phyloP scores from a whole-genome alignment of 768 basidiomycete genomes.

The Boletus barrowsii region DNA sequence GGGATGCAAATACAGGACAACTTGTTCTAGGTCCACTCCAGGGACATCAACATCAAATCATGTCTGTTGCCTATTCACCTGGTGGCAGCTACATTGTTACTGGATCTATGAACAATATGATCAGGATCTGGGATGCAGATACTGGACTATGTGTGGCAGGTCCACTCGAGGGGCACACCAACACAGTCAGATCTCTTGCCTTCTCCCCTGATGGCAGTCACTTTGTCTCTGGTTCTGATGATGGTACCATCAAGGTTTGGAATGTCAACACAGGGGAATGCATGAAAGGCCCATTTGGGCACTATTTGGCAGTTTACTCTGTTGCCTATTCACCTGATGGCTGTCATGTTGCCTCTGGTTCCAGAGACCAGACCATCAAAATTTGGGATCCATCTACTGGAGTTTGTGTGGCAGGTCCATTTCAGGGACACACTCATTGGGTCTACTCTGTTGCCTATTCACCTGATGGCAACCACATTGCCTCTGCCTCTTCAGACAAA shows the following conservation, averaged over 20 bases:
- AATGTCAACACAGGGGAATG: slow-evolving; percentile 4
- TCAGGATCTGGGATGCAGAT: slow-evolving; percentile 18
- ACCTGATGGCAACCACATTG: slow-evolving; percentile 22
- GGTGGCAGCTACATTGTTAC: slow-evolving; percentile 21
- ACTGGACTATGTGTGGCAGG: slow-evolving; percentile 4
- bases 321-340: slow-evolving; percentile 26
- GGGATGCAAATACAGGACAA: slow-evolving; percentile 18
- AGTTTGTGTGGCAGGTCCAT: slow-evolving; percentile 3
- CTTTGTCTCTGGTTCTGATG: slow-evolving; percentile 11
- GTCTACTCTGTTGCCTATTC: slow-evolving; percentile 23
- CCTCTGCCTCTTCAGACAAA: slow-evolving; percentile 21
- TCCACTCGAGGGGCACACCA: slow-evolving; percentile 3
- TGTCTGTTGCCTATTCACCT: slow-evolving; percentile 17
- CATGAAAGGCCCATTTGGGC: slow-evolving; percentile 11
- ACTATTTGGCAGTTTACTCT: background rate
- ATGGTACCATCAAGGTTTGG: slow-evolving; percentile 14
- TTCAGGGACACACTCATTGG: slow-evolving; percentile 2
- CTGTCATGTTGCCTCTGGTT: slow-evolving; percentile 15
- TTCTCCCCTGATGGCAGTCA: slow-evolving; percentile 14
- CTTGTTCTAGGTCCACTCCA: slow-evolving; percentile 11
- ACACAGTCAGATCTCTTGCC: slow-evolving; percentile 1
- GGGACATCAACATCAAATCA: slow-evolving; percentile 4
- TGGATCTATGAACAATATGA: slow-evolving; percentile 9
- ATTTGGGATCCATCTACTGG: slow-evolving; percentile 20
- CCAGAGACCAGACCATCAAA: slow-evolving; percentile 11